Conservation (phyloP, 345 rosid genomes). For the Lenwebbia sp. region DNA sequence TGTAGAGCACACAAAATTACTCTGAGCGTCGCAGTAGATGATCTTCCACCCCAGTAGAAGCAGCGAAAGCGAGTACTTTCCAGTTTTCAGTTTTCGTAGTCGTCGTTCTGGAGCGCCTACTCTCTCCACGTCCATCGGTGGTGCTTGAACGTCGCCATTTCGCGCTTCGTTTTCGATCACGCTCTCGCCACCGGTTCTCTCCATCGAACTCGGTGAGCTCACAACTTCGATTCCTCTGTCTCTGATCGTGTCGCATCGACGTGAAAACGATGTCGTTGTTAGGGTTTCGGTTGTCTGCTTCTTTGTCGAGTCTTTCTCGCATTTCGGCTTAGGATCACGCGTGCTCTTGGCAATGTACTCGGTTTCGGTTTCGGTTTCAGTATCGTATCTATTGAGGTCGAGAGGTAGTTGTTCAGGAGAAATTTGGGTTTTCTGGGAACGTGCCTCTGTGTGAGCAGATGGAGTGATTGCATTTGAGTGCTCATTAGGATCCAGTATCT, state of each 20-base stretch:
- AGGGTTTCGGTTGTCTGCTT: not conserved
- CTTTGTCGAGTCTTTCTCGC: not conserved
- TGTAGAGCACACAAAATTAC: not conserved
- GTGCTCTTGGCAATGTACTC: not conserved
- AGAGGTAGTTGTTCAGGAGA: not conserved
- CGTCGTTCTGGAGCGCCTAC: not conserved
- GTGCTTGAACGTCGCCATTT: not conserved
- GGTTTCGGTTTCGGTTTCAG: not conserved
- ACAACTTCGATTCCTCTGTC: not conserved
- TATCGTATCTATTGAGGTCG: not conserved
- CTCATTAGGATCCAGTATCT: not conserved
- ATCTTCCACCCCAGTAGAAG: accelerated
- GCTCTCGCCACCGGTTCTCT: not conserved
- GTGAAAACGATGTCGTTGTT: not conserved
- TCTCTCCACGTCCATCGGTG: not conserved
- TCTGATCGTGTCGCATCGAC: not conserved
- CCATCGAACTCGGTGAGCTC: not conserved
- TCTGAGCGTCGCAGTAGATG: not conserved
- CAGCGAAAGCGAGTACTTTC: not conserved
- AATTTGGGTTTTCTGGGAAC: not conserved
- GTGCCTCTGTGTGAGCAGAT: not conserved
- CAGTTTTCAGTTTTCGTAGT: not conserved
- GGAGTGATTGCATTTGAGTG: not conserved
- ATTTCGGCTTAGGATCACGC: not conserved
- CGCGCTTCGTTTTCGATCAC: not conserved